Evolutionary conservation across 2,329 filamentous ascomycete species (phyloP).

Genomic region (Septoria petroselini): DNA sequence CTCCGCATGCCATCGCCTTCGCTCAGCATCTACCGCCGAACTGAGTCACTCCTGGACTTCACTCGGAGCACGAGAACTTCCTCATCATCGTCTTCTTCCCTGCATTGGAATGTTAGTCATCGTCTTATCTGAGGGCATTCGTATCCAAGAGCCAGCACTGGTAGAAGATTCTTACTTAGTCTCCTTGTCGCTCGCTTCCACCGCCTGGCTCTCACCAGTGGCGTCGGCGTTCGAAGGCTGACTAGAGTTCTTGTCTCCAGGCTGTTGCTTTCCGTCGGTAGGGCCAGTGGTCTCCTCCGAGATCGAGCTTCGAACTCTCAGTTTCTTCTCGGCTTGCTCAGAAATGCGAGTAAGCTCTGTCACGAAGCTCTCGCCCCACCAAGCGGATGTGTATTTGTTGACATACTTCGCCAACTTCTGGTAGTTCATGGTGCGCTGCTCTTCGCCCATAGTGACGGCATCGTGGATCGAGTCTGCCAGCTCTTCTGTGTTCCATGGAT

Average conservation of each 20-base stretch:
- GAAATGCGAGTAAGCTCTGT: conserved; percentile 68
- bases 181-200: conserved; percentile 17
- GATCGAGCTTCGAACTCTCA: conserved; percentile 40
- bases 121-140: conserved; percentile 1
- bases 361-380: conserved; percentile 95
- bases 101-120: conserved; percentile 23
- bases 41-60: conserved; percentile 19
- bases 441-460: conserved; percentile 91
- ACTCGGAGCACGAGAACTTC: conserved; percentile 24
- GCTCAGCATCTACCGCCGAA: neutral
- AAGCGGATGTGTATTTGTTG: conserved; percentile 92
- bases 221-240: conserved; percentile 17
- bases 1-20: neutral
- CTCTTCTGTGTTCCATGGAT: conserved; percentile 98
- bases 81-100: conserved; percentile 26
- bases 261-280: conserved; percentile 2
- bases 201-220: conserved; percentile 22
- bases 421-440: conserved; percentile 82
- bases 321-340: conserved; percentile 50
- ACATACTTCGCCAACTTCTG: conserved; percentile 92
- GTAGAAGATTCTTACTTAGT: conserved; percentile 25
- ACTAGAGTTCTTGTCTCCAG: conserved; percentile 19
- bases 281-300: conserved; percentile 18
- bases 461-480: conserved; percentile 90
- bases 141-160: conserved; percentile 3